phyloP scores from a whole-genome alignment of 768 basidiomycete genomes.

The Hortiboletus campestris region DNA sequence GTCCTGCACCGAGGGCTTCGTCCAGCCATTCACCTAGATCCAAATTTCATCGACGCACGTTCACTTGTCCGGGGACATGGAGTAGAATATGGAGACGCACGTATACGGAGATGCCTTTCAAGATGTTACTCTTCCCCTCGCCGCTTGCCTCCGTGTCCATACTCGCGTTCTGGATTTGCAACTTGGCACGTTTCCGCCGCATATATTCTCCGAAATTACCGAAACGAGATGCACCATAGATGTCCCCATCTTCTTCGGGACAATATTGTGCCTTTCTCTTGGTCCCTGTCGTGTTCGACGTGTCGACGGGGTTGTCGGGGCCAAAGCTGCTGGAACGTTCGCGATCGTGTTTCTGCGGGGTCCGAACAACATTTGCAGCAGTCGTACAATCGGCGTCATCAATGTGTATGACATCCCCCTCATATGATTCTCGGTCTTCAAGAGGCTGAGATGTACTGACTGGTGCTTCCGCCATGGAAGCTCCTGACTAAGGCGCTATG shows the following conservation, averaged over 20 bases:
- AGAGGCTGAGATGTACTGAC: neutral
- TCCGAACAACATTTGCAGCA: slow-evolving; percentile 23
- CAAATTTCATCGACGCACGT: neutral
- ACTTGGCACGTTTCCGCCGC: slow-evolving; percentile 84
- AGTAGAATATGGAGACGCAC: slow-evolving; percentile 46
- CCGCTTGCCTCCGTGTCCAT: slow-evolving; percentile 27
- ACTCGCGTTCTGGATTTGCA: slow-evolving; percentile 73
- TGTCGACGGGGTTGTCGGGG: neutral
- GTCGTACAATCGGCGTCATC: slow-evolving; percentile 19
- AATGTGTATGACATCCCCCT: slow-evolving; percentile 4
- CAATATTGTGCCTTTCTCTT: slow-evolving; percentile 19
- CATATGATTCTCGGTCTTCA: slow-evolving; percentile 12
- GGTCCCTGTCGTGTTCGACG: slow-evolving; percentile 2
- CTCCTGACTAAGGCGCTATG: slow-evolving; percentile 1
- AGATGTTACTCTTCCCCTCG: slow-evolving; percentile 47
- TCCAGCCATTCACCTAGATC: slow-evolving; percentile 84
- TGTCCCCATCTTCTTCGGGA: slow-evolving; percentile 38
- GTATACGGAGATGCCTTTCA: slow-evolving; percentile 76
- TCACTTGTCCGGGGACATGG: neutral
- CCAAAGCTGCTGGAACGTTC: slow-evolving; percentile 23
- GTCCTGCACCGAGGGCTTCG: slow-evolving; percentile 82
- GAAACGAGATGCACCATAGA: slow-evolving; percentile 78
- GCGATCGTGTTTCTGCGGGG: slow-evolving; percentile 40
- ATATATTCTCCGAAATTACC: slow-evolving; percentile 89
- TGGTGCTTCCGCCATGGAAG: neutral